Evolutionary conservation across 2,329 filamentous ascomycete species (phyloP), one percentile per base, ranked within the genome.

Genomic region (Hymenoscyphus scutula): DNA sequence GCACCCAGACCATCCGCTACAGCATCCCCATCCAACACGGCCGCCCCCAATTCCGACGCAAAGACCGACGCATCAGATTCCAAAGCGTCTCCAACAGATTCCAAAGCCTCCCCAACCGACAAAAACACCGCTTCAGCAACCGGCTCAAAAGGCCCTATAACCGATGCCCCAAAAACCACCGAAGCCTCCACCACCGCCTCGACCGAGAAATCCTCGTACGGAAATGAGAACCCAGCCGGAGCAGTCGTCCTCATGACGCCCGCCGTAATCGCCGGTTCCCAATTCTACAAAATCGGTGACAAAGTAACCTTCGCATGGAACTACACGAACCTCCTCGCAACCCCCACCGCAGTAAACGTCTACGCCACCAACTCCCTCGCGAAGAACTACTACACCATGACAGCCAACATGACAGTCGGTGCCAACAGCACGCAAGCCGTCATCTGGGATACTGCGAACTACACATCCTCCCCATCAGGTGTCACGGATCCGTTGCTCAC

Each of bases 261-360:
- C 0, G 76, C 78, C 45, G 74, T 77, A 6, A 78, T 77, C 2
- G 72, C 75, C 11, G 77, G 78, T 29, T 77, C 79, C 10, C 77
- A 81, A 63, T 78, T 86, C 48, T 87, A 84, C 79, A 84, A 84
- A 71, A 84, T 88, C 64, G 82, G 83, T 64, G 81, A 87, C 62
- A 70, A 77, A 53, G 77, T 87, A 53, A 88, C 84, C 15, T 85
- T 83, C 74, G 80, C 76, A 55, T 89, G 85, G 85, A 88, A 88
- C 76, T 89, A 88, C 77, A 89, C 86, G 3, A 81, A 81, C 53
- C 74, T 89, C 32, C 77, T 80, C 61, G 84, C 77, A 29, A 82
- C 78, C 1, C 86, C 86, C 1, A 85, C 82, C 2, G 85, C 84
- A 48, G 71, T 89, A 62, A 84, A 89, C 66, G 77, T 89, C 15